These are phyloP conservation scores for Myxozyma sirexii DNA, from an alignment of 805 yeast genomes.

Conservation along the genomic window DNA sequence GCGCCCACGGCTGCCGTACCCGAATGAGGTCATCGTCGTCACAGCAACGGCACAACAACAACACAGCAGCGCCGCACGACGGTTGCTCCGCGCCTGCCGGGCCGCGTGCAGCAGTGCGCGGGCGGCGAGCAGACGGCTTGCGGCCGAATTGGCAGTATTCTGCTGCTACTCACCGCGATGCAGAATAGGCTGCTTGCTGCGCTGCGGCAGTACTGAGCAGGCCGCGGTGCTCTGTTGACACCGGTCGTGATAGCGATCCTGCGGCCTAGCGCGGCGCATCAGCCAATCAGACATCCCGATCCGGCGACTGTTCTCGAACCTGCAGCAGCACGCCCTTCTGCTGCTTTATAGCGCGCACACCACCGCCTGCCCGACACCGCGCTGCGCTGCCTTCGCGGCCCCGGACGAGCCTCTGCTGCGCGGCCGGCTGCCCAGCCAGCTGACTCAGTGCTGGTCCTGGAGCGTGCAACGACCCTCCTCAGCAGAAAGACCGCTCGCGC, in stretches of 20 bases:
- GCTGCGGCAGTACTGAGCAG: neutral
- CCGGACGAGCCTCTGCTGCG: no score
- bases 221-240: neutral
- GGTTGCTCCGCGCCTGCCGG: neutral
- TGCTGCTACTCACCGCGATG: no score
- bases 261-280: conserved; percentile 2
- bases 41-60: conserved; percentile 18
- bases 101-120: neutral
- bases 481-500: no score
- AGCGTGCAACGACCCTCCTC: no score
- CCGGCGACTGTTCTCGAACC: conserved; percentile 4
- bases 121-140: neutral
- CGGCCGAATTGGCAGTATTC: neutral
- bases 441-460: no score
- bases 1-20: conserved; percentile 2
- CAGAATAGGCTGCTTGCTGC: no score
- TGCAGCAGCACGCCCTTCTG: no score
- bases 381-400: no score
- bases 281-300: conserved; percentile 8
- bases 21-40: conserved; percentile 18
- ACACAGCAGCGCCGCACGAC: neutral
- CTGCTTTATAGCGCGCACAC: no score
- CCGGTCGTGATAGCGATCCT: neutral
- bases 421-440: no score
- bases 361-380: no score